These are phyloP conservation scores for Hyaloscypha finlandica DNA, from an alignment of 495 filamentous ascomycete species.

Conservation along the genomic window DNA sequence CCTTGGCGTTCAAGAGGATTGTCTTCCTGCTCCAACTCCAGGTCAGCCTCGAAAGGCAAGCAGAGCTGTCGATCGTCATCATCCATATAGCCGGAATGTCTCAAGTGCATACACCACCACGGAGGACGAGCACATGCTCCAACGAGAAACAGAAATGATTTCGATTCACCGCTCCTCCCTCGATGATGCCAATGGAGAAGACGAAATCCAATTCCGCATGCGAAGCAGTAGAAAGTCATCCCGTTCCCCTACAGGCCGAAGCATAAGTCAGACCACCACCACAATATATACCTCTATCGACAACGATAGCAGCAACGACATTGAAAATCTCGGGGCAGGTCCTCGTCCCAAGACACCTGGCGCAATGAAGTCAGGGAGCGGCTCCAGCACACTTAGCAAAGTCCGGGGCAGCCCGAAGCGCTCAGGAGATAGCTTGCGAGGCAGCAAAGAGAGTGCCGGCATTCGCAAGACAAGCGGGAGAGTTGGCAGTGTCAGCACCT, in stretches of 20 bases:
- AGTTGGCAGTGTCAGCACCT: slow-evolving; percentile 71
- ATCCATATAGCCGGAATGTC: slow-evolving; percentile 50
- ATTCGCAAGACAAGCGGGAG: slow-evolving; percentile 93
- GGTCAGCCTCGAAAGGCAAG: slow-evolving; percentile 92
- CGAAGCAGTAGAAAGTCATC: slow-evolving; percentile 60
- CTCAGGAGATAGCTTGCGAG: slow-evolving; percentile 51
- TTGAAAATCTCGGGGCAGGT: slow-evolving; percentile 50
- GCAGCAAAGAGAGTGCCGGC: slow-evolving; percentile 56
- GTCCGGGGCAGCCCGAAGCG: slow-evolving; percentile 62
- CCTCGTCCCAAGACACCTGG: slow-evolving; percentile 65
- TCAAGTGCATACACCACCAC: slow-evolving; percentile 38
- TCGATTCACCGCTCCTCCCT: slow-evolving; percentile 52
- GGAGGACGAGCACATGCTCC: slow-evolving; percentile 36
- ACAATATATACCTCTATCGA: slow-evolving; percentile 54
- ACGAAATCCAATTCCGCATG: slow-evolving; percentile 74
- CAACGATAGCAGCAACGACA: slow-evolving; percentile 56
- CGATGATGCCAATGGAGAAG: slow-evolving; percentile 70
- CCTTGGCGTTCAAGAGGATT: slow-evolving; percentile 67
- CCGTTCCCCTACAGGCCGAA: slow-evolving; percentile 40
- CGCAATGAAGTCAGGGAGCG: slow-evolving; percentile 58
- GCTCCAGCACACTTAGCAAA: slow-evolving; percentile 72
- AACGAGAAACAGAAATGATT: slow-evolving; percentile 44
- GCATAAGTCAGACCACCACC: slow-evolving; percentile 62
- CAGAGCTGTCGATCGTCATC: slow-evolving; percentile 48
- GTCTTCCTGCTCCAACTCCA: slow-evolving; percentile 91